Base-by-base conservation (phyloP, 768 basidiomycete genomes). In the Pleurotus giganteus region DNA sequence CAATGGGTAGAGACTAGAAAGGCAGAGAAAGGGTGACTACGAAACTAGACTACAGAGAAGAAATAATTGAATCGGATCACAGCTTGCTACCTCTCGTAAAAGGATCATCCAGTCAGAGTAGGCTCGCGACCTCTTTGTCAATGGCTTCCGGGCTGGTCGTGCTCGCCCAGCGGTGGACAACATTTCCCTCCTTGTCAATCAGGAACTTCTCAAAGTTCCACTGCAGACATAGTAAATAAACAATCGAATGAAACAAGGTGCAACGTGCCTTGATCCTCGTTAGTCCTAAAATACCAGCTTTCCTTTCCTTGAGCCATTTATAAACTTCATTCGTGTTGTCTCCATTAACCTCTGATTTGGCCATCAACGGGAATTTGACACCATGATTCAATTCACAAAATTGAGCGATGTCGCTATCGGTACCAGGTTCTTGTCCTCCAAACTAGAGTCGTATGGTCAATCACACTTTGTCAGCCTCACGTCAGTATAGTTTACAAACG, bases 161-260 rank as follows among this genome's bases (percentile, higher is more conserved):
- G 15, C 87, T 86, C 4, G 86, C 84, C 87, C 89, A 92, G 53
- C 81, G 82, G 61, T 86, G 72, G 21, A 88, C 82, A 12, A 91
- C 88, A 1, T 83, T 80, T 28, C 91, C 91, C 41, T 91, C 74
- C 70, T 83, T 83, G 69, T 93, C 80, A 41, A 95, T 71, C 55
- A 95, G 74, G 75, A 94, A 95, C 68, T 91, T 91, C 70, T 91
- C 90, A 69, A 93, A 93, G 70, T 94, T 94, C 92, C 91, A 94
- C 87, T 89, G 55, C 29, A n/a, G n/a, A n/a, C n/a, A n/a, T n/a
- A n/a, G n/a, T 36, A 31, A 17, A 23, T 43, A 51, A 50, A 47
- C 50, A 49, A 21, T 15, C 4, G n/a, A 19, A 28, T 31, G 11
- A 17, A 52, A 32, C 34, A 36, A 29, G 23, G 54, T 27, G 31